Evolutionary conservation across 345 rosid genomes (phyloP), one percentile per base, ranked within the genome.

Genomic region (Garcia nutans): DNA sequence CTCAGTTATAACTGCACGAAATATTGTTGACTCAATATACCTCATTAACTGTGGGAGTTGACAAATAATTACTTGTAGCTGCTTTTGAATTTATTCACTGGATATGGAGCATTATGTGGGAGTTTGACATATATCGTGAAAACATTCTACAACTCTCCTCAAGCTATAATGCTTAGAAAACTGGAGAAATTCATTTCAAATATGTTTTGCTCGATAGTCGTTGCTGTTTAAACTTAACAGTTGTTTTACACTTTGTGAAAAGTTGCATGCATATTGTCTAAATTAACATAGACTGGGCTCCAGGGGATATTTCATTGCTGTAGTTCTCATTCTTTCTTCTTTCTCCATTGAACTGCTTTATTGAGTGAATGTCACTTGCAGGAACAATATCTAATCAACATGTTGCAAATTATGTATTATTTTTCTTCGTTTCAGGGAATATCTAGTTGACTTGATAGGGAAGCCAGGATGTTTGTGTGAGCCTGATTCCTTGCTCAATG

Each of bases 401-500:
- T 78, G 68, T 83, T 47, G 80, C 75, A 74, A 77, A 80, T 65
- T 79, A 22, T 56, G 68, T 80, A 42, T 84, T 47, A 47, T 31
- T 79, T 74, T 78, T 31, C 60, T 52, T 16, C 28, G 42, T 91
- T 87, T 77, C 97, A 93, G 98, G 94, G 99, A 96, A 83, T 93
- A 87, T 85, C 84, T 92, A 77, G 89, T 96, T 80, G 99, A 96
- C 83, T 92, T 96, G 87, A 84, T 91, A 55, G 96, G 89, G 83
- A 91, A 84, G 86, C 97, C 99, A 52, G 99, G 99, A 75, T 86
- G 87, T 83, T 79, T 96, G 81, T 88, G 90, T 73, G 96, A 90
- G 84, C 99, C 99, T 0, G 89, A 92, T 86, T 96, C 99, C 88
- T 86, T 90, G 89, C 90, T 93, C 76, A 93, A 93, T 84, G 99